Base-by-base conservation (phyloP, 495 filamentous ascomycete species). In the Penicillium tannophilum region DNA sequence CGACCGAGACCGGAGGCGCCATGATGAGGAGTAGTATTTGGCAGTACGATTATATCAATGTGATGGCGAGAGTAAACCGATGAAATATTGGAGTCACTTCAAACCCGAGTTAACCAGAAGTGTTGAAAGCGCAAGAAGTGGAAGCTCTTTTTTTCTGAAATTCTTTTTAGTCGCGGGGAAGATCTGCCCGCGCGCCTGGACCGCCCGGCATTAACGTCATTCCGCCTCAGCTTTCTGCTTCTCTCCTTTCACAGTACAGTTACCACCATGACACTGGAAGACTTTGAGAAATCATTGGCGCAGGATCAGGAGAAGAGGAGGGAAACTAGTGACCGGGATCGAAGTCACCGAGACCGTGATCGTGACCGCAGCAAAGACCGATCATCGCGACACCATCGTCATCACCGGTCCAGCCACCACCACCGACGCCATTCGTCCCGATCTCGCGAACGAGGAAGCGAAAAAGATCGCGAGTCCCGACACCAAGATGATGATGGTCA, bases 1-100 rank as follows among this genome's bases (percentile, higher is more conserved):
- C 91, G 61, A 98, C 87, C 56, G 90, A 89, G 17, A 89, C 85
- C 33, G 72, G 65, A 52, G 75, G 61, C 58, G 75, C 68, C 80
- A 82, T 82, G 31, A 26, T 72, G 49, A 57, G 23, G 11, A 12
- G 20, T 17, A n/a, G 16, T 11, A 17, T 41, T 5, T 5, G 39
- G 14, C 39, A 36, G 3, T 11, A 12, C 33, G 4, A 17, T 14
- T 41, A 7, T n/a, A n/a, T 6, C 5, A 4, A 16, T 41, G 16
- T 17, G 4, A 17, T 41, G 1, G 33, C 10, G 8, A 12, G 10
- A 36, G 10, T 36, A 45, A 23, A 2, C 24, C 46, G 24, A 28
- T 28, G 24, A 46, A 5, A 7, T 33, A 52, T 14, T 12, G 36
- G 54, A 45, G 3, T 23, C 39, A 36, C 16, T 41, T 30, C 20